phyloP scores from a whole-genome alignment of 2,329 filamentous ascomycete species.

The Ophiostoma ips region DNA sequence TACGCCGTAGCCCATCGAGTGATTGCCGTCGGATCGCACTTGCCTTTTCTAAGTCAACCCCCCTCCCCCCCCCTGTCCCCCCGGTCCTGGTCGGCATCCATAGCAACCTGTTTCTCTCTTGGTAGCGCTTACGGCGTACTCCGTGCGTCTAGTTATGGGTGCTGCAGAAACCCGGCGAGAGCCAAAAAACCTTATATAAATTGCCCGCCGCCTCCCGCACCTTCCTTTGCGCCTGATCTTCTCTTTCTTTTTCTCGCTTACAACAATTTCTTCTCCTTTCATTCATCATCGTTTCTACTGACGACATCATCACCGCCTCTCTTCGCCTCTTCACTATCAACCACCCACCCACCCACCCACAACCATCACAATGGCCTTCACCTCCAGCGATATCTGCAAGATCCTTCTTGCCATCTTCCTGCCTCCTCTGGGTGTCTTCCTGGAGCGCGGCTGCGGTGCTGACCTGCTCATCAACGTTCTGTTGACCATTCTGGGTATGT shows the following conservation, averaged over 20 bases:
- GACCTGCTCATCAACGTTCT: slow-evolving; percentile 89
- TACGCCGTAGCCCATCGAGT: too few species aligned
- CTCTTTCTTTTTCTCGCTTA: not conserved
- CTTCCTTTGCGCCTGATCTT: not conserved
- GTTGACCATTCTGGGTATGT: slow-evolving; percentile 55
- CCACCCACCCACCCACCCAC: not conserved
- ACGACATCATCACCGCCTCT: not conserved
- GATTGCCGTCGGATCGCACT: too few species aligned
- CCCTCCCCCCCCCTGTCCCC: not conserved
- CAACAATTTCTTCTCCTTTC: not conserved
- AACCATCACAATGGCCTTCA: slow-evolving; percentile 40
- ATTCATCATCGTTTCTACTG: not conserved
- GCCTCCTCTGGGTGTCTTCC: slow-evolving; percentile 83
- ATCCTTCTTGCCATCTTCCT: slow-evolving; percentile 79
- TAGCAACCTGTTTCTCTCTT: not conserved
- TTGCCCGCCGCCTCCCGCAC: not conserved
- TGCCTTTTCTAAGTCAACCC: not conserved
- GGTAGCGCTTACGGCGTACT: not conserved
- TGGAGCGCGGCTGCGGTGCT: slow-evolving; percentile 78
- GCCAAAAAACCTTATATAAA: slow-evolving; percentile 3
- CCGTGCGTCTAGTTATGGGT: too few species aligned
- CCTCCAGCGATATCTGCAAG: slow-evolving; percentile 44
- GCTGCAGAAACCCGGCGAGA: not conserved
- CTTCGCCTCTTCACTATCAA: not conserved
- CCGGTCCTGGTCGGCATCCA: not conserved